phyloP scores from a whole-genome alignment of 805 yeast species.

The Pichia insulana region DNA sequence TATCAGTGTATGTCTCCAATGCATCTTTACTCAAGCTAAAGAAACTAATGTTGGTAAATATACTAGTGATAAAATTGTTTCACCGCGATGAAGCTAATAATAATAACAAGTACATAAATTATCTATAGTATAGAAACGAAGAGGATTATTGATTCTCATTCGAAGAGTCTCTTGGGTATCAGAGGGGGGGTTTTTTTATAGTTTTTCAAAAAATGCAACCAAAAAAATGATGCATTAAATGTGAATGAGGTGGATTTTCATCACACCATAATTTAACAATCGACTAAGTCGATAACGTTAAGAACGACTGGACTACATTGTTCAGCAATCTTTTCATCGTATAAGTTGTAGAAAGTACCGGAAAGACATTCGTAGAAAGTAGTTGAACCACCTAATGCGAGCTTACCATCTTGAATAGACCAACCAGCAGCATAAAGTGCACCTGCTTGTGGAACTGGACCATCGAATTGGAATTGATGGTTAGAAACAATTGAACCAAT shows the following conservation, averaged over 20 bases:
- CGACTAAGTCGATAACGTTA: constrained; percentile 34
- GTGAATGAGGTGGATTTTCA: not conserved
- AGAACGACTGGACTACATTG: constrained; percentile 42
- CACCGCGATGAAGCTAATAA: too few species aligned
- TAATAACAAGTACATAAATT: too few species aligned
- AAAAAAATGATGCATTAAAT: not conserved
- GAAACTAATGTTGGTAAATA: too few species aligned
- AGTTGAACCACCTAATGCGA: constrained; percentile 40
- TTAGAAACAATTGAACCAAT: constrained; percentile 52
- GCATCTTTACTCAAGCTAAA: not conserved
- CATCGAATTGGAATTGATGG: constrained; percentile 60
- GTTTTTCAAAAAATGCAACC: not conserved
- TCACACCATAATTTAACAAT: constrained; percentile 17
- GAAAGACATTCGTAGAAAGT: constrained; percentile 47
- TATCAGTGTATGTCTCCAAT: constrained; percentile 41
- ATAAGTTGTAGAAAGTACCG: constrained; percentile 51
- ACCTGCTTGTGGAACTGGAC: constrained; percentile 58
- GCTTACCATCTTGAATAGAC: constrained; percentile 39
- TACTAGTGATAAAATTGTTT: too few species aligned
- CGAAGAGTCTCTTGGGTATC: too few species aligned
- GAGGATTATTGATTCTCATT: too few species aligned
- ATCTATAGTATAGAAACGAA: too few species aligned
- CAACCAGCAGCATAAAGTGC: constrained; percentile 45
- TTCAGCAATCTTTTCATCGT: constrained; percentile 38
- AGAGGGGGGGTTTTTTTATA: too few species aligned